Conservation (phyloP, 2,329 filamentous ascomycete genomes). For the Gnomoniopsis sp. region DNA sequence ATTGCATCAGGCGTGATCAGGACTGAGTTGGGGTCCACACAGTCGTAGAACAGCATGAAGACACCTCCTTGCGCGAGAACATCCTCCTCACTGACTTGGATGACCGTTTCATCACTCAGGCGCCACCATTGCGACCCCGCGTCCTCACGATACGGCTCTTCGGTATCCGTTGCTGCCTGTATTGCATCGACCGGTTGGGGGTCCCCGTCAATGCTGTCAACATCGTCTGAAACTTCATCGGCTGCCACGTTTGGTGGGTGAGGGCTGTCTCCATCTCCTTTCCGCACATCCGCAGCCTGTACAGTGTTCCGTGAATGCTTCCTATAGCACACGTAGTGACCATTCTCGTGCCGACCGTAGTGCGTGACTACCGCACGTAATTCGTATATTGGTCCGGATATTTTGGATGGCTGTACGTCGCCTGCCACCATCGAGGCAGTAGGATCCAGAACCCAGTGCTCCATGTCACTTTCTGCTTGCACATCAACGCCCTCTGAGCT, state of each 20-base stretch:
- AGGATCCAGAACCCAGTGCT: conserved; percentile 70
- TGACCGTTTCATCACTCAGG: conserved; percentile 85
- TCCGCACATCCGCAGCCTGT: conserved; percentile 16
- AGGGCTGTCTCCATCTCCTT: conserved; percentile 15
- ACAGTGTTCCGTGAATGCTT: conserved; percentile 67
- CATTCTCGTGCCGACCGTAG: conserved; percentile 87
- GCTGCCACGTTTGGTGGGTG: conserved; percentile 20
- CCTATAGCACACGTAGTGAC: conserved; percentile 90
- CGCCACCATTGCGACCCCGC: conserved; percentile 73
- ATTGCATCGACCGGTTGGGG: conserved; percentile 21
- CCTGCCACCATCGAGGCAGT: conserved; percentile 70
- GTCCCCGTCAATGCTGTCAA: conserved; percentile 7
- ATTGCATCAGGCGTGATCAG: conserved; percentile 22
- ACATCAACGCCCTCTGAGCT: conserved; percentile 37
- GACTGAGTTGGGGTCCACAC: conserved; percentile 53
- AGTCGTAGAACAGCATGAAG: conserved; percentile 98
- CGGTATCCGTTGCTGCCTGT: neutral
- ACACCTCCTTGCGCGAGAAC: conserved; percentile 77
- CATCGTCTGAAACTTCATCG: conserved; percentile 25
- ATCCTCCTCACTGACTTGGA: conserved; percentile 65
- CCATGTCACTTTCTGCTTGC: conserved; percentile 35
- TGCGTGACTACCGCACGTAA: conserved; percentile 84
- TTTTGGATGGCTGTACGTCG: conserved; percentile 43
- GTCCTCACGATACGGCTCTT: conserved; percentile 20
- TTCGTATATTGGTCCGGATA: conserved; percentile 64